phyloP scores from a whole-genome alignment of 1,284 basidiomycete species.

The Melampsora abietis-canadensis region DNA sequence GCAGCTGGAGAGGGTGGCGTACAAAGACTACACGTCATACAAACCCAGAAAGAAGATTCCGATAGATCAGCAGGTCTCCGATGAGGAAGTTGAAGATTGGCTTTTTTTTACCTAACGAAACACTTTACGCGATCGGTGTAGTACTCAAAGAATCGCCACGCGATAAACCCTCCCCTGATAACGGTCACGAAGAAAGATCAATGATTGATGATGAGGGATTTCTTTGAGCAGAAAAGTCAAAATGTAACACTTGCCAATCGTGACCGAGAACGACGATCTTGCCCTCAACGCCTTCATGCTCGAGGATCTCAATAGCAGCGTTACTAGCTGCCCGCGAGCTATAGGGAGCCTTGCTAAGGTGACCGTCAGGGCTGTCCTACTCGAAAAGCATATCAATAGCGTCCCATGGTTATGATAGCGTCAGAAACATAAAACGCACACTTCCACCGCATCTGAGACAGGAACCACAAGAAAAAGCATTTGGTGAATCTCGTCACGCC shows the following conservation, averaged over 20 bases:
- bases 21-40: conserved; percentile 13
- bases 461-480: neutral
- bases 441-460: conserved; percentile 22
- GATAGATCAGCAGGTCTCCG: neutral
- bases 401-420: neutral
- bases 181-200: neutral
- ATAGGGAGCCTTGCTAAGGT: conserved; percentile 9
- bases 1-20: conserved; percentile 20
- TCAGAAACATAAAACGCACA: neutral
- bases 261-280: conserved; percentile 15
- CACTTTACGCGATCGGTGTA: conserved; percentile 21
- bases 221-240: neutral
- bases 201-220: neutral
- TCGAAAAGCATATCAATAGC: neutral
- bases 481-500: neutral
- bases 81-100: neutral
- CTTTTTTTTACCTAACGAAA: neutral
- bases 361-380: conserved; percentile 2
- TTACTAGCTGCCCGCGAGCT: conserved; percentile 14
- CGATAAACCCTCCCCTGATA: conserved; percentile 18
- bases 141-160: conserved; percentile 10
- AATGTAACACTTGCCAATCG: conserved; percentile 12
- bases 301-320: conserved; percentile 14
- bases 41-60: neutral
- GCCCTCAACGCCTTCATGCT: conserved; percentile 16